Evolutionary conservation across 139 green algal species (phyloP).

Genomic region (Yamagishiella unicocca): DNA sequence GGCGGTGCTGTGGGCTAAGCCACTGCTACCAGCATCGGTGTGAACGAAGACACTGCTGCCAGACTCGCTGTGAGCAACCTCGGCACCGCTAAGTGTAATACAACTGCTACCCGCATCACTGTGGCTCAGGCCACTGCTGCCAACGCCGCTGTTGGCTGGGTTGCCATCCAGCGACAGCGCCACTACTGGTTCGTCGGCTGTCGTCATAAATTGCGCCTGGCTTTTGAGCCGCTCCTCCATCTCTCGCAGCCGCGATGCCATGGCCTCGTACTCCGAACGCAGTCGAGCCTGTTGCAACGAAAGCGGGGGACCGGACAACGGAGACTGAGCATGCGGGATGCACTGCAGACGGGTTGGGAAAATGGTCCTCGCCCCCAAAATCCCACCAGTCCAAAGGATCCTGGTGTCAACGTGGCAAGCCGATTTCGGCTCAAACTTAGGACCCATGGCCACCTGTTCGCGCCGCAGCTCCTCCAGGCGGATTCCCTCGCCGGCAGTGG

Average conservation of each 20-base stretch:
- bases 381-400: no score
- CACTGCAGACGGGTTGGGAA: no score
- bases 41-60: no score
- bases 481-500: neutral
- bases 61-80: no score
- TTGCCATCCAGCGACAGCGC: neutral
- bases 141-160: neutral
- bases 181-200: neutral
- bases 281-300: conserved; percentile 53
- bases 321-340: no score
- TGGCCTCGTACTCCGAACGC: conserved; percentile 57
- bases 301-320: no score
- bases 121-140: neutral
- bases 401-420: no score
- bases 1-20: no score
- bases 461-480: conserved; percentile 50
- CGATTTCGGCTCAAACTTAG: no score
- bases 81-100: no score
- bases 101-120: neutral
- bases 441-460: conserved; percentile 42
- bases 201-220: conserved; percentile 10
- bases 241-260: conserved; percentile 58
- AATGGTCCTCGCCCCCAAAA: no score
- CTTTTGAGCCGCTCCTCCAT: conserved; percentile 52
- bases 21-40: no score